Percentiles rank a stretch among this genome's conserved stretches.
Conservation (phyloP, 345 rosid genomes). For the Gossypium raimondii region DNA sequence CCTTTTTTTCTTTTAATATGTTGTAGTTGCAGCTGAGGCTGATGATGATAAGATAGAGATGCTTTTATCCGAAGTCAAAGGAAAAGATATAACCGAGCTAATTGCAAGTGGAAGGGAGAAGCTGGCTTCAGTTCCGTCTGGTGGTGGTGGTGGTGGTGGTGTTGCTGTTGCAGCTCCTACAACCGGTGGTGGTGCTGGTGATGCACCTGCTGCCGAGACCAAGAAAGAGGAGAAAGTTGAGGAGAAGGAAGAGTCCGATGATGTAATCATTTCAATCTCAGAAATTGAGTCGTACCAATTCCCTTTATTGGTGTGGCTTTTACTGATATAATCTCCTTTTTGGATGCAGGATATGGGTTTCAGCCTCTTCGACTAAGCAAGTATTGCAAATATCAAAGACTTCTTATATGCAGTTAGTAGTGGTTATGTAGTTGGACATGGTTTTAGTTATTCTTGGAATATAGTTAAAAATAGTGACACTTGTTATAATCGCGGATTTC, state of each 20-base stretch:
- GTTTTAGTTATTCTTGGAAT: conserved; percentile 9
- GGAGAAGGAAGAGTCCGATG: conserved; percentile 79
- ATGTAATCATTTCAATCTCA: neutral
- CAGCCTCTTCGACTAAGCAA: conserved; percentile 64
- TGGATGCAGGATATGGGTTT: conserved; percentile 72
- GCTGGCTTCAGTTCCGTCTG: conserved; percentile 66
- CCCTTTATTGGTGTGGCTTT: neutral
- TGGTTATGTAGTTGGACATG: conserved; percentile 27
- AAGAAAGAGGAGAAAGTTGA: conserved; percentile 72
- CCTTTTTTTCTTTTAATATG: neutral
- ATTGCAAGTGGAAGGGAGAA: conserved; percentile 49
- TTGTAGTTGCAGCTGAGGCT: conserved; percentile 54
- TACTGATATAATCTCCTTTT: neutral
- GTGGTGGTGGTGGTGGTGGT: conserved; percentile 74
- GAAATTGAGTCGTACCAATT: neutral
- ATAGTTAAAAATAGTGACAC: conserved; percentile 9
- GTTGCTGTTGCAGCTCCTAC: conserved; percentile 36
- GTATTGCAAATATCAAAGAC: conserved; percentile 17
- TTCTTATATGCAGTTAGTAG: conserved; percentile 1
- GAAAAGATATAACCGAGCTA: too few relatives aligned
- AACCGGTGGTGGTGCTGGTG: conserved; percentile 30
- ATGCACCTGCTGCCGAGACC: conserved; percentile 49
- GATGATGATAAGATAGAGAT: conserved; percentile 57
- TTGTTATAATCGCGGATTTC: neutral
- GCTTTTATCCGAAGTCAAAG: neutral